Conservation (phyloP, 75 land plant species). For the Cupressus sempervirens region DNA sequence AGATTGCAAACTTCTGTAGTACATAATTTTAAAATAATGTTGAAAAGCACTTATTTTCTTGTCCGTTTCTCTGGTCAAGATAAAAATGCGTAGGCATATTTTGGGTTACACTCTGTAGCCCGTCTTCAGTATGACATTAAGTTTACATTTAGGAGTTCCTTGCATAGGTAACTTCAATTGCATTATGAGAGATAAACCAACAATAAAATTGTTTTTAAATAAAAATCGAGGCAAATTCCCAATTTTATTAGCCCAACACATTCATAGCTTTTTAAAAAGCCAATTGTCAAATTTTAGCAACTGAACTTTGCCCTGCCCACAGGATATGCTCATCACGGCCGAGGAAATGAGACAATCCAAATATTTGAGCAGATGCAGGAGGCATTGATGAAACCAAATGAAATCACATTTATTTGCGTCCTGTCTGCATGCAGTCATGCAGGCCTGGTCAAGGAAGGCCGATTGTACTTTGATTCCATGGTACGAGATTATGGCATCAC, state of each 20-base stretch:
- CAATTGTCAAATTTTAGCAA: not conserved
- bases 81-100: no score
- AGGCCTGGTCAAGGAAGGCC: constrained; percentile 54
- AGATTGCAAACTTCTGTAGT: no score
- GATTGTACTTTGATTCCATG: constrained; percentile 39
- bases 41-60: no score
- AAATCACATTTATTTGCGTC: constrained; percentile 54
- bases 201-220: not conserved
- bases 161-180: no score
- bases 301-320: constrained; percentile 22
- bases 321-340: constrained; percentile 43
- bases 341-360: constrained; percentile 28
- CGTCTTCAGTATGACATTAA: no score
- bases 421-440: constrained; percentile 57
- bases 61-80: no score
- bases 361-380: constrained; percentile 45
- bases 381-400: constrained; percentile 33
- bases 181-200: no score
- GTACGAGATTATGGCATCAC: constrained; percentile 24
- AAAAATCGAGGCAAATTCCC: not conserved
- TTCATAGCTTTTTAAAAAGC: not conserved
- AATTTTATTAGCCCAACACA: not conserved
- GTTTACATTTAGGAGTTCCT: no score
- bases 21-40: no score
- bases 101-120: no score